phyloP scores from a whole-genome alignment of 257 asterid genomes.

The Coffea canephora region DNA sequence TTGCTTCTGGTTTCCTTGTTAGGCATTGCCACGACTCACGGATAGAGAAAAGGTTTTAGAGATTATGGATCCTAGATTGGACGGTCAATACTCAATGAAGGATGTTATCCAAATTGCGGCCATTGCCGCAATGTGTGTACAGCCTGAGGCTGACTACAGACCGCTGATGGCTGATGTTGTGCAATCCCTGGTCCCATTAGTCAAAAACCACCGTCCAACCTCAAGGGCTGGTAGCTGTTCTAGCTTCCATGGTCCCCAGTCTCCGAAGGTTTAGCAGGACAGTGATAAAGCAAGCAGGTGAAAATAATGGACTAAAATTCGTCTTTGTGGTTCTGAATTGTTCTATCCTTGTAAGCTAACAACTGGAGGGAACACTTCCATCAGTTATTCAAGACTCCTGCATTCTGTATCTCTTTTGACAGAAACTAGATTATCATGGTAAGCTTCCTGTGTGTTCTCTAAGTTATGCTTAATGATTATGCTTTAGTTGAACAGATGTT shows the following conservation, averaged over 20 bases:
- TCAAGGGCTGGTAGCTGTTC: slow-evolving; percentile 42
- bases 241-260: slow-evolving; percentile 35
- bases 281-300: not conserved
- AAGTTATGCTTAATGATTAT: too few species aligned
- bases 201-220: slow-evolving; percentile 46
- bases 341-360: not conserved
- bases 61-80: slow-evolving; percentile 81
- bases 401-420: not conserved
- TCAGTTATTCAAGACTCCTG: not conserved
- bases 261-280: slow-evolving; percentile 42
- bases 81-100: slow-evolving; percentile 81
- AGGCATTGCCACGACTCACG: slow-evolving; percentile 80
- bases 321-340: not conserved
- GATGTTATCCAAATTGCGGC: slow-evolving; percentile 90
- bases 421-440: not conserved
- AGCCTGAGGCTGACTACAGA: slow-evolving; percentile 87
- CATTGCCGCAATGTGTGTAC: slow-evolving; percentile 92
- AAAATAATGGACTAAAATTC: not conserved
- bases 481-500: not conserved
- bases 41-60: slow-evolving; percentile 77
- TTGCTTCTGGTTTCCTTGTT: slow-evolving; percentile 7
- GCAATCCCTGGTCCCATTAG: slow-evolving; percentile 82
- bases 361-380: not conserved
- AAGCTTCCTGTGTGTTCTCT: not conserved
- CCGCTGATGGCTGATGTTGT: slow-evolving; percentile 92